Evolutionary conservation across 257 asterid genomes (phyloP).

Genomic region (Solanum chilense): DNA sequence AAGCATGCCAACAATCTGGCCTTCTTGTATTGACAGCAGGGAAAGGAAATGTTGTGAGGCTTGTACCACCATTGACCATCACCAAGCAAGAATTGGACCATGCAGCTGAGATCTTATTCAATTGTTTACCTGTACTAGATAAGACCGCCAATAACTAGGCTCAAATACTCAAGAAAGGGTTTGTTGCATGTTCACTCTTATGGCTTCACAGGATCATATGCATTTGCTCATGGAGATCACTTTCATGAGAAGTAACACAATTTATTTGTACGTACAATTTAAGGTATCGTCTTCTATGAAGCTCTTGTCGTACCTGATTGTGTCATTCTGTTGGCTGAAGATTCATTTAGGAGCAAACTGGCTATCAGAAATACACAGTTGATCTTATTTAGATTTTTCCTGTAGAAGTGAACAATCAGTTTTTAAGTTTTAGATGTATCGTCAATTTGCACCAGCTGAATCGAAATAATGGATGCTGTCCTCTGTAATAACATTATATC

Average conservation of each 20-base stretch:
- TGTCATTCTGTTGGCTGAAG: neutral
- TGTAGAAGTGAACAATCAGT: neutral
- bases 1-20: conserved; percentile 66
- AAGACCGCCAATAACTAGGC: neutral
- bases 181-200: neutral
- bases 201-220: neutral
- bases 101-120: conserved; percentile 50
- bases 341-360: neutral
- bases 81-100: conserved; percentile 51
- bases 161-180: neutral
- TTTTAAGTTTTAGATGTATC: neutral
- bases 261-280: neutral
- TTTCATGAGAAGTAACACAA: neutral
- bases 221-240: neutral
- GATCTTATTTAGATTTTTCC: neutral
- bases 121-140: conserved; percentile 61
- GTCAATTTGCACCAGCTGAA: neutral
- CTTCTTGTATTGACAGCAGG: conserved; percentile 89
- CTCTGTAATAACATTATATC: neutral
- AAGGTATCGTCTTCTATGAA: neutral
- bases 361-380: neutral
- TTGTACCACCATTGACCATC: conserved; percentile 83
- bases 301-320: neutral
- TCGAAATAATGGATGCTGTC: neutral
- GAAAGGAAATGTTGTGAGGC: conserved; percentile 79